A percentile compares a stretch with the other conserved stretches of the same genome.
phyloP scores from a whole-genome alignment of 352 stramenopile species.

The Blastocystis sp. region DNA sequence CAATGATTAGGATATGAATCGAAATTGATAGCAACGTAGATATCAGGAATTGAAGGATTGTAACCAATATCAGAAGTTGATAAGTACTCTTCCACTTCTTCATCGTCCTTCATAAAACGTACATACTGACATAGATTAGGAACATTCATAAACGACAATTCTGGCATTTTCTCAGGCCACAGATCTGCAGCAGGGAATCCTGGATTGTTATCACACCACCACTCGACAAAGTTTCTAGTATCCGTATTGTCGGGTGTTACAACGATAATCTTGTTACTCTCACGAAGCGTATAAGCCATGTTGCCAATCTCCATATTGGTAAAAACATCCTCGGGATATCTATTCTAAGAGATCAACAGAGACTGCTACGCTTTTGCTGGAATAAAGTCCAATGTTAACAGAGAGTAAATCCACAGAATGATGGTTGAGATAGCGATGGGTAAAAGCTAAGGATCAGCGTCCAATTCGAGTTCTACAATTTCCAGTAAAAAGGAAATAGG shows the following conservation, averaged over 20 bases:
- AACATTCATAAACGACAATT: slow-evolving; percentile 42
- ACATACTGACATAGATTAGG: slow-evolving; percentile 59
- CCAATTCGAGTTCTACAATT: neutral
- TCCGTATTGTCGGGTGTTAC: slow-evolving; percentile 24
- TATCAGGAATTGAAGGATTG: slow-evolving; percentile 52
- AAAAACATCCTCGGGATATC: slow-evolving; percentile 16
- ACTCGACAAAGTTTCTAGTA: slow-evolving; percentile 15
- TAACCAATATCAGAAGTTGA: slow-evolving; percentile 43
- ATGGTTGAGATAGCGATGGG: slow-evolving; percentile 50
- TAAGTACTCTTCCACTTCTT: slow-evolving; percentile 48
- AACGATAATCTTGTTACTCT: slow-evolving; percentile 60
- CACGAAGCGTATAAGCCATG: slow-evolving; percentile 26
- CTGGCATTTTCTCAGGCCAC: slow-evolving; percentile 52
- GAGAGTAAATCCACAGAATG: slow-evolving; percentile 61
- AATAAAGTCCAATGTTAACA: slow-evolving; percentile 51
- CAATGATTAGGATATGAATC: slow-evolving; percentile 39
- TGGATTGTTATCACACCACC: slow-evolving; percentile 59
- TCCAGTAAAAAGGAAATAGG: slow-evolving; percentile 60
- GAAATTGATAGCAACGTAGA: slow-evolving; percentile 38
- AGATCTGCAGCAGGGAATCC: slow-evolving; percentile 42
- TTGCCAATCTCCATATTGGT: neutral
- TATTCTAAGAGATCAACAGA: neutral
- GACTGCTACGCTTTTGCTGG: neutral
- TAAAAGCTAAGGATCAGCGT: neutral
- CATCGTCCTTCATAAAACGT: slow-evolving; percentile 25